Evolutionary conservation across 208 protist species (phyloP).

Genomic region (Trypanosoma platydactyli): DNA sequence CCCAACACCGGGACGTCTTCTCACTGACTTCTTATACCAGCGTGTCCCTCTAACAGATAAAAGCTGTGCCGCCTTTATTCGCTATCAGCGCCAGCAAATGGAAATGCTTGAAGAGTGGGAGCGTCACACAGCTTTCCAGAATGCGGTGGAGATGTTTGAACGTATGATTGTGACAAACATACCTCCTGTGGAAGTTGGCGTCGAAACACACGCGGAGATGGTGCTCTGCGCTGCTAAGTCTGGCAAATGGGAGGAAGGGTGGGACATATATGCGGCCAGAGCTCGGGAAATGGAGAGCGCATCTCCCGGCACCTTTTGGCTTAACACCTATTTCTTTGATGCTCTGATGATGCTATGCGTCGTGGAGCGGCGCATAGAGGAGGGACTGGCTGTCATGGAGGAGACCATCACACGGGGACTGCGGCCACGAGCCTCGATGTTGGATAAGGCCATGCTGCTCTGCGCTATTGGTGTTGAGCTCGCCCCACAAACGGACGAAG

Average conservation of each 20-base stretch:
- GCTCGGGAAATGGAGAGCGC: slow-evolving; percentile 74
- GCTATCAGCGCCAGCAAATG: slow-evolving; percentile 77
- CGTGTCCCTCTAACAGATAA: slow-evolving; percentile 80
- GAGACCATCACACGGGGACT: slow-evolving; percentile 76
- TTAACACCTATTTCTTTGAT: slow-evolving; percentile 82
- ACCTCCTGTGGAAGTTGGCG: slow-evolving; percentile 84
- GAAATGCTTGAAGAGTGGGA: slow-evolving; percentile 73
- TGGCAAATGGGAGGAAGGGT: slow-evolving; percentile 82
- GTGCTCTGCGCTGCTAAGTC: slow-evolving; percentile 85
- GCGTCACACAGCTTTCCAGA: slow-evolving; percentile 43
- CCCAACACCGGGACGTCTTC: slow-evolving; percentile 77
- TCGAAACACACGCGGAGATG: slow-evolving; percentile 90
- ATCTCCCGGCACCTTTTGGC: slow-evolving; percentile 39
- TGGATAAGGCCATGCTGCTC: slow-evolving; percentile 72
- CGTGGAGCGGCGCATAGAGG: slow-evolving; percentile 41
- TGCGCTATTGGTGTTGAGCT: slow-evolving; percentile 59
- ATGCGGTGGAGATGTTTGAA: slow-evolving; percentile 90
- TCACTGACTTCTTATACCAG: slow-evolving; percentile 91
- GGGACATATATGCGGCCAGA: slow-evolving; percentile 64
- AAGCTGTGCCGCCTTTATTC: slow-evolving; percentile 81
- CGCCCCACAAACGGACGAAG: slow-evolving; percentile 16
- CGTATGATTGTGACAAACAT: slow-evolving; percentile 88
- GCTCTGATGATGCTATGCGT: slow-evolving; percentile 82
- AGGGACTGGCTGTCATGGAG: slow-evolving; percentile 61
- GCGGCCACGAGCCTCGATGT: slow-evolving; percentile 63